Evolutionary conservation across 2,329 filamentous ascomycete genomes (phyloP).

Genomic region (Graphilbum sp.): DNA sequence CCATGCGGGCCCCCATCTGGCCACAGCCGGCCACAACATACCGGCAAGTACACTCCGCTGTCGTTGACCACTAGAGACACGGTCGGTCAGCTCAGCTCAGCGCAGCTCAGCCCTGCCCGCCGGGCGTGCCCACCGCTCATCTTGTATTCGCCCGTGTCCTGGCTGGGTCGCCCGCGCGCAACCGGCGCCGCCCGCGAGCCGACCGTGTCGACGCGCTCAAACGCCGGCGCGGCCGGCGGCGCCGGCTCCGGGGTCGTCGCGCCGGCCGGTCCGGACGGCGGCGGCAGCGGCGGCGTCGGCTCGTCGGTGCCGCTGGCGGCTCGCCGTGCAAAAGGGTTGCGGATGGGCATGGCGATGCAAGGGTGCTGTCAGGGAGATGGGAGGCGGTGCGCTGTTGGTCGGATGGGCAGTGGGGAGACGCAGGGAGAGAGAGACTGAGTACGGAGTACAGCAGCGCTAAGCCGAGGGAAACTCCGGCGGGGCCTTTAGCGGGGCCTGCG

Average conservation of each 20-base stretch:
- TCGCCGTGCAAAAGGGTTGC: neutral
- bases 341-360: neutral
- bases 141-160: constrained; percentile 58
- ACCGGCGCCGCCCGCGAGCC: constrained; percentile 45
- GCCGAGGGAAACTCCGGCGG: too few species aligned
- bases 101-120: too few species aligned
- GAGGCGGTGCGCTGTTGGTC: too few species aligned
- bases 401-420: too few species aligned
- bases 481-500: too few species aligned
- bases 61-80: constrained; percentile 78
- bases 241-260: too few species aligned
- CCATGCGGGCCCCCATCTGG: too few species aligned
- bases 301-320: neutral
- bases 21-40: too few species aligned
- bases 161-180: constrained; percentile 40
- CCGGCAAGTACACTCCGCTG: constrained; percentile 85
- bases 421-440: too few species aligned
- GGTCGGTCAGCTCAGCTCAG: constrained; percentile 3
- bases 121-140: constrained; percentile 75
- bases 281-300: neutral
- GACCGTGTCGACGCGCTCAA: constrained; percentile 45
- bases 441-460: too few species aligned
- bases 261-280: neutral
- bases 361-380: too few species aligned
- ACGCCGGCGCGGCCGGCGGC: constrained; percentile 23